Conservation (phyloP, 1,139 yeast genomes). For the Hansenula anomala region DNA sequence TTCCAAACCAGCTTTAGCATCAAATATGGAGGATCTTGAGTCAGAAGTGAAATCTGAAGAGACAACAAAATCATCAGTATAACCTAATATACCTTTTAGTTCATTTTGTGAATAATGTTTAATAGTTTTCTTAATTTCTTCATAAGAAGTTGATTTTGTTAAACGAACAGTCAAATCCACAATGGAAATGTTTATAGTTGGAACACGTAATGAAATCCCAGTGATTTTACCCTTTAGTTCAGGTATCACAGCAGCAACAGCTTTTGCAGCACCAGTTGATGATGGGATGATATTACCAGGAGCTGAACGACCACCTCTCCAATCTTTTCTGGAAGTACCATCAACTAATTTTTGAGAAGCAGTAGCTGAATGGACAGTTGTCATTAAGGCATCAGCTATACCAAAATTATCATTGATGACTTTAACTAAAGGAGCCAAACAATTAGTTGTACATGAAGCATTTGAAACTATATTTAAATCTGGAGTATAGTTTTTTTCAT, state of each 20-base stretch:
- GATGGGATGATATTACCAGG: conserved; percentile 89
- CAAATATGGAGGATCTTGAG: conserved; percentile 73
- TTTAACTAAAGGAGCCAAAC: conserved; percentile 88
- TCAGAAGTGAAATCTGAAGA: conserved; percentile 81
- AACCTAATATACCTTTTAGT: conserved; percentile 72
- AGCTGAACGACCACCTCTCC: conserved; percentile 96
- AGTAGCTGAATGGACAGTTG: conserved; percentile 86
- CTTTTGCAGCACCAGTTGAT: conserved; percentile 90
- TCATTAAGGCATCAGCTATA: conserved; percentile 84
- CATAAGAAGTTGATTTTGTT: conserved; percentile 66
- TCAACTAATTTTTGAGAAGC: conserved; percentile 90
- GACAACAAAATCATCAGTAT: conserved; percentile 84
- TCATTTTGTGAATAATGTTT: conserved; percentile 69
- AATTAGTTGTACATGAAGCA: conserved; percentile 88
- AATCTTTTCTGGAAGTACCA: conserved; percentile 92
- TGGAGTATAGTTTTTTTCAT: conserved; percentile 65
- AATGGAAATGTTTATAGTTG: conserved; percentile 84
- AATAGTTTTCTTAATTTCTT: conserved; percentile 66
- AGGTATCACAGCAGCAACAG: conserved; percentile 87
- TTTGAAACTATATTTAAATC: conserved; percentile 73
- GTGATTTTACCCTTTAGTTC: conserved; percentile 83
- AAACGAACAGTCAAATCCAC: conserved; percentile 71
- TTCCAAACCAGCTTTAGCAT: conserved; percentile 81
- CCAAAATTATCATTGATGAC: conserved; percentile 75
- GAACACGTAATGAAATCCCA: conserved; percentile 88